Percentiles rank a stretch among this genome's conserved stretches.
These are phyloP conservation scores for Aspergillus diversus DNA, from an alignment of 495 filamentous ascomycete species.

Conservation along the genomic window DNA sequence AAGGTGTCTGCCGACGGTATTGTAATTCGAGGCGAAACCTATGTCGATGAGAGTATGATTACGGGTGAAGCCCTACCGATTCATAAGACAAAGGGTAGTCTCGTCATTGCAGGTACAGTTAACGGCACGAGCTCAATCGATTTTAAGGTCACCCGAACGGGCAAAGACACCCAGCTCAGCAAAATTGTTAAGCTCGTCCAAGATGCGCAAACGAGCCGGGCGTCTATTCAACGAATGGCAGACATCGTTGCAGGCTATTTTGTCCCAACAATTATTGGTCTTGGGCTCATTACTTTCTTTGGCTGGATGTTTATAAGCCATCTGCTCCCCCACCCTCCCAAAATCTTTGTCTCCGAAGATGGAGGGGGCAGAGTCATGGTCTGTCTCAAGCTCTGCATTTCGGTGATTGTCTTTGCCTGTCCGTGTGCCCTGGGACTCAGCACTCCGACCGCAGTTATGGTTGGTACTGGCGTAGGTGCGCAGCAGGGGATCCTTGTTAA, in stretches of 20 bases:
- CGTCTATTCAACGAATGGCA: conserved; percentile 92
- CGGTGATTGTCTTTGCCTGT: conserved; percentile 97
- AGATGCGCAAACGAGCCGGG: conserved; percentile 91
- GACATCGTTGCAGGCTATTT: conserved; percentile 94
- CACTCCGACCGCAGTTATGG: conserved; percentile 98
- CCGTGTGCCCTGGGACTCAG: conserved; percentile 93
- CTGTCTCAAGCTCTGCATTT: conserved; percentile 96
- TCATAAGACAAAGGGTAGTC: conserved; percentile 77
- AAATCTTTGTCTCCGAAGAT: conserved; percentile 78
- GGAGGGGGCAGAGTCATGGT: conserved; percentile 94
- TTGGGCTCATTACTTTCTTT: conserved; percentile 84
- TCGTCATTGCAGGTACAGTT: conserved; percentile 93
- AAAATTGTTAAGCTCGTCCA: conserved; percentile 98
- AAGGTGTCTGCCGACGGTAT: conserved; percentile 94
- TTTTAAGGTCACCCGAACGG: conserved; percentile 90
- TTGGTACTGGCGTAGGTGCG: conserved; percentile 95
- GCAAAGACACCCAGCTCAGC: conserved; percentile 92
- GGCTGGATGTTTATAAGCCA: conserved; percentile 96
- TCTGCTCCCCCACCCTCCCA: conserved; percentile 77
- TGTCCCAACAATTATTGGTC: conserved; percentile 82
- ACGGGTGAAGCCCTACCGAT: conserved; percentile 96
- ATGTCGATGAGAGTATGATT: conserved; percentile 98
- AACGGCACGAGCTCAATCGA: conserved; percentile 91
- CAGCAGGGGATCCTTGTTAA: conserved; percentile 97
- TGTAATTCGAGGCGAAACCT: conserved; percentile 86